A percentile compares a stretch with the other conserved stretches of the same genome.
These are phyloP conservation scores for Hypomyces rosellus DNA, from an alignment of 2,329 filamentous ascomycete genomes.

Conservation along the genomic window DNA sequence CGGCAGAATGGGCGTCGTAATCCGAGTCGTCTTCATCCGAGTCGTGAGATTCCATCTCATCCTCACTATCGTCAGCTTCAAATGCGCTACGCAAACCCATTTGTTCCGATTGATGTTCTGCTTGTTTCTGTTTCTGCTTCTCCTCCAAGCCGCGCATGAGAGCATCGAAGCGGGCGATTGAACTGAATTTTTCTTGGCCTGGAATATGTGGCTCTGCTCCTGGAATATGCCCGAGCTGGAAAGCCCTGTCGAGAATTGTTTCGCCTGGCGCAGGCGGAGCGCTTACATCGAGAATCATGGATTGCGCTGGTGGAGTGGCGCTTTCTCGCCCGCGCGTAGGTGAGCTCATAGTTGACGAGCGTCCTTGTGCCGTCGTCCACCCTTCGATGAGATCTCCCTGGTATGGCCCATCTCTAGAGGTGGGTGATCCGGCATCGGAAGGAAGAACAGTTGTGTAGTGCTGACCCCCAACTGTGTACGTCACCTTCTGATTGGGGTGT, in stretches of 20 bases:
- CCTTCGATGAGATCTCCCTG: constrained; percentile 53
- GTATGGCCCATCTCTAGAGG: constrained; percentile 42
- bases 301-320: constrained; percentile 42
- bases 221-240: constrained; percentile 57
- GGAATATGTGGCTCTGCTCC: constrained; percentile 49
- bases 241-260: constrained; percentile 61
- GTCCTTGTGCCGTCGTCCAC: constrained; percentile 54
- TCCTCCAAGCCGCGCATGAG: constrained; percentile 57
- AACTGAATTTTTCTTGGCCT: constrained; percentile 58
- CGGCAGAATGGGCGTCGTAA: constrained; percentile 34
- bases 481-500: constrained; percentile 32
- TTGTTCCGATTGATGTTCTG: constrained; percentile 26
- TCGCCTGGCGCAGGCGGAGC: constrained; percentile 52
- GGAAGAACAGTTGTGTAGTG: constrained; percentile 48
- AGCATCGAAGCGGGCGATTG: constrained; percentile 58
- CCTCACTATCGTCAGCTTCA: constrained; percentile 43
- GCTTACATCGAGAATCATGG: constrained; percentile 35
- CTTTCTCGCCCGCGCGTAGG: constrained; percentile 50
- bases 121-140: constrained; percentile 37
- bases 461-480: constrained; percentile 34
- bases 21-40: constrained; percentile 31
- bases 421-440: constrained; percentile 51
- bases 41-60: constrained; percentile 32
- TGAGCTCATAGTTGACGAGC: constrained; percentile 52
- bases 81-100: constrained; percentile 41